Base-by-base conservation (phyloP, 345 rosid genomes). In the Pistacia atlantica region DNA sequence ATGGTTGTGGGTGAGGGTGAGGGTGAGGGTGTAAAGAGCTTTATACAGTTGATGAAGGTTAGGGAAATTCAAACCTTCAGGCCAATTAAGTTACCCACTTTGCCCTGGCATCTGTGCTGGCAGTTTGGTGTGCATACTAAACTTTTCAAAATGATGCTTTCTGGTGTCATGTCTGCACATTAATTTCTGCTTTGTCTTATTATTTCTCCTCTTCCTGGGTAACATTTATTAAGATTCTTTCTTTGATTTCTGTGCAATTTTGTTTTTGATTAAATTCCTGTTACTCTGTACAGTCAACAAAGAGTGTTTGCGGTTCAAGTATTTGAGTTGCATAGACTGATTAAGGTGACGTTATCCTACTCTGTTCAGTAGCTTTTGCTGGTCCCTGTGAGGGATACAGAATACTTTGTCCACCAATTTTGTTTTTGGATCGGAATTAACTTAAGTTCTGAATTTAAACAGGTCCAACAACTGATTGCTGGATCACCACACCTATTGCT, bases 321-420 rank as follows among this genome's bases (percentile, higher is more conserved):
- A 69, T 93, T 93, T 61, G 97, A 95, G 92, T 87, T 95, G 88
- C 98, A 95, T 83, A 88, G 97, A 83, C 86, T 95, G 83, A 88
- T 95, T 56, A 93, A 93, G 98, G 98, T 95, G 87, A 80, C 69
- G 35, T 51, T 28, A 49, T 66, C 58, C 55, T 52, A 67, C 55
- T 55, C 33, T 60, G 28, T 72, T 31, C 67, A 63, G n/a, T 71
- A 58, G 69, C 77, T 72, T 76, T 42, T 80, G 49, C 45, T 16
- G 11, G 73, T 75, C 60, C 64, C 57, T 28, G 49, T n/a, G 61
- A 61, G 56, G 72, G 25, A 70, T 63, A 57, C 67, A 28, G 38
- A 52, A 31, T 16, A 17, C 28, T 45, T 54, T 65, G n/a, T 56
- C 46, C 46, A 0, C 56, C 62, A 3, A 18, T 70, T 54, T 70